Evolutionary conservation across 495 filamentous ascomycete genomes (phyloP).

Genomic region (Apiosordaria backusii): DNA sequence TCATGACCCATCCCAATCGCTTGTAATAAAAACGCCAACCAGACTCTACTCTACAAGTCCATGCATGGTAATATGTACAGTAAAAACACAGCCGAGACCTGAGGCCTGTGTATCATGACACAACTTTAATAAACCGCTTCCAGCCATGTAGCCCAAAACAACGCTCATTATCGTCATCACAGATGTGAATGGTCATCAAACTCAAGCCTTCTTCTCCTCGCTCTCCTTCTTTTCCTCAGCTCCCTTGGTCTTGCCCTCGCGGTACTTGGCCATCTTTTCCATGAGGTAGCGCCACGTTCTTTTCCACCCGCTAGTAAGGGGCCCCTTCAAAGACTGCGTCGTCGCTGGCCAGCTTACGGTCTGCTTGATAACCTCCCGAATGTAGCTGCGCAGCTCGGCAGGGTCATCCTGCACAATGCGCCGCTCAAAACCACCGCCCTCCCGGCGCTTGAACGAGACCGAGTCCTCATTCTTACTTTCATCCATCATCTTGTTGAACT

Average conservation of each 20-base stretch:
- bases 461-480: constrained; percentile 65
- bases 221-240: constrained; percentile 15
- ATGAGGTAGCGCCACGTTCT: constrained; percentile 69
- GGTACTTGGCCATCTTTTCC: constrained; percentile 79
- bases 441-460: constrained; percentile 61
- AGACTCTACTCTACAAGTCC: neutral
- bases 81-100: neutral
- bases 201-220: constrained; percentile 13
- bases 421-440: constrained; percentile 81
- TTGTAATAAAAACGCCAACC: neutral
- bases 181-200: neutral
- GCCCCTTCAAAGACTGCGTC: constrained; percentile 75
- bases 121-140: neutral
- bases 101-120: neutral
- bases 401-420: constrained; percentile 68
- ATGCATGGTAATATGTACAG: neutral
- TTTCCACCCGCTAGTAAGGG: constrained; percentile 67
- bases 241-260: constrained; percentile 37
- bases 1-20: neutral
- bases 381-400: constrained; percentile 60
- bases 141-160: constrained; percentile 22
- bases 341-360: constrained; percentile 90
- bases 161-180: constrained; percentile 1
- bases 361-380: constrained; percentile 70
- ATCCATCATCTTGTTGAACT: constrained; percentile 85